Conservation (phyloP, 768 basidiomycete genomes). For the Daedaleopsis sinensis region DNA sequence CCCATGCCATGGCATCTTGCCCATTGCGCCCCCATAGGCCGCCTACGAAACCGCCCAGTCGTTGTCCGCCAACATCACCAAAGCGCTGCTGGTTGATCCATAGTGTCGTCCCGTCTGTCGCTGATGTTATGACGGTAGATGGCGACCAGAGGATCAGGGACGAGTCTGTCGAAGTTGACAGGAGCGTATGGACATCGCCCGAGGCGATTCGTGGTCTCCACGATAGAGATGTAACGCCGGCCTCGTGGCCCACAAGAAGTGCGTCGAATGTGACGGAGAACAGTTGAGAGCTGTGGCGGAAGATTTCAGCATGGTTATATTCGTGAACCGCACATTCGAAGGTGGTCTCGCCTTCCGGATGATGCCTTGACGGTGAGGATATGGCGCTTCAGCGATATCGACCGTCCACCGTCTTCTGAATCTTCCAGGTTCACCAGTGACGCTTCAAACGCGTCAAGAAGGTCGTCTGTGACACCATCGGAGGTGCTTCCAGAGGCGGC, state of each 20-base stretch:
- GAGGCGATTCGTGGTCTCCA: constrained; percentile 62
- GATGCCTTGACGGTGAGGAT: constrained; percentile 63
- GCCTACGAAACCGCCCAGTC: constrained; percentile 91
- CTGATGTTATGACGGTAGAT: constrained; percentile 47
- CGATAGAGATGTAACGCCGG: constrained; percentile 83
- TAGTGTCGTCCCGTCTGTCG: constrained; percentile 55
- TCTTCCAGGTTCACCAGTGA: constrained; percentile 73
- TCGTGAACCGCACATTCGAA: constrained; percentile 3
- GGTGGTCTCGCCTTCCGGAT: constrained; percentile 36
- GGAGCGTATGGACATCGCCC: constrained; percentile 49
- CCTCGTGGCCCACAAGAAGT: constrained; percentile 94
- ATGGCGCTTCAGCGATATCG: constrained; percentile 89
- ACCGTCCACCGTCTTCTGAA: constrained; percentile 76
- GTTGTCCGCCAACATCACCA: constrained; percentile 91
- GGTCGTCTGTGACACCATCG: constrained; percentile 59
- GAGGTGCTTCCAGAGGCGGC: constrained; percentile 15
- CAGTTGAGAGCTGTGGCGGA: constrained; percentile 42
- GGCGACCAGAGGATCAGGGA: constrained; percentile 96
- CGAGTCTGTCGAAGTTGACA: constrained; percentile 96
- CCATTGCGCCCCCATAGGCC: constrained; percentile 77
- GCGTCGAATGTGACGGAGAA: constrained; percentile 92
- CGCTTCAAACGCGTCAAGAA: constrained; percentile 87
- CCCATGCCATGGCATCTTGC: constrained; percentile 75
- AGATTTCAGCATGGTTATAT: background rate
- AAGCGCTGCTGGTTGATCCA: constrained; percentile 94